phyloP scores from a whole-genome alignment of 331 rosid genomes.

The Spiraea crenata region DNA sequence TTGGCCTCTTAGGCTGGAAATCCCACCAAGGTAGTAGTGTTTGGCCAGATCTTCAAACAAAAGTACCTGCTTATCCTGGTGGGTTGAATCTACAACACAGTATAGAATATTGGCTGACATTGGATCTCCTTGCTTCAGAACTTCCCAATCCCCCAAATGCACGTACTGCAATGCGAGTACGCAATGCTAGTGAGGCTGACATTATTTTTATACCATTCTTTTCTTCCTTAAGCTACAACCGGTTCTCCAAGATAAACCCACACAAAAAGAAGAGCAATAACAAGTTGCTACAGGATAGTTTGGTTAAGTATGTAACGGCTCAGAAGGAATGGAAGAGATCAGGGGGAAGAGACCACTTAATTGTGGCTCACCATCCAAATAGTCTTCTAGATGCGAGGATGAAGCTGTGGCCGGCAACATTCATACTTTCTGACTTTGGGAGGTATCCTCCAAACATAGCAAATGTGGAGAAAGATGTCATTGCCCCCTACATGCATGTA shows the following conservation, averaged over 20 bases:
- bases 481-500: slow-evolving; percentile 82
- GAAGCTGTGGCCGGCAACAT: slow-evolving; percentile 65
- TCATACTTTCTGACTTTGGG: slow-evolving; percentile 80
- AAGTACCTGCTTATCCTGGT: slow-evolving; percentile 60
- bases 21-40: slow-evolving; percentile 31
- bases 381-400: slow-evolving; percentile 75
- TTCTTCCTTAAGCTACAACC: slow-evolving; percentile 71
- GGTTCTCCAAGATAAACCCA: slow-evolving; percentile 39
- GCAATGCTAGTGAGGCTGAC: slow-evolving; percentile 66
- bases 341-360: slow-evolving; percentile 74
- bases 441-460: slow-evolving; percentile 79
- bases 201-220: slow-evolving; percentile 74
- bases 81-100: slow-evolving; percentile 84
- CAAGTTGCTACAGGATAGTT: slow-evolving; percentile 54
- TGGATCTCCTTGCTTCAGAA: slow-evolving; percentile 74
- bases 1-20: slow-evolving; percentile 68
- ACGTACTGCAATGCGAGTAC: slow-evolving; percentile 47
- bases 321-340: slow-evolving; percentile 72
- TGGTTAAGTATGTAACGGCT: slow-evolving; percentile 46
- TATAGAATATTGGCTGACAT: slow-evolving; percentile 81
- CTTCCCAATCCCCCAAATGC: slow-evolving; percentile 34
- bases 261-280: slow-evolving; percentile 45
- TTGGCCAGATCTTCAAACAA: slow-evolving; percentile 64
- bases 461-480: slow-evolving; percentile 78
- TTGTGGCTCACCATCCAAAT: slow-evolving; percentile 87